Conservation (phyloP, 2,329 filamentous ascomycete species). For the Microdochium bolleyi region DNA sequence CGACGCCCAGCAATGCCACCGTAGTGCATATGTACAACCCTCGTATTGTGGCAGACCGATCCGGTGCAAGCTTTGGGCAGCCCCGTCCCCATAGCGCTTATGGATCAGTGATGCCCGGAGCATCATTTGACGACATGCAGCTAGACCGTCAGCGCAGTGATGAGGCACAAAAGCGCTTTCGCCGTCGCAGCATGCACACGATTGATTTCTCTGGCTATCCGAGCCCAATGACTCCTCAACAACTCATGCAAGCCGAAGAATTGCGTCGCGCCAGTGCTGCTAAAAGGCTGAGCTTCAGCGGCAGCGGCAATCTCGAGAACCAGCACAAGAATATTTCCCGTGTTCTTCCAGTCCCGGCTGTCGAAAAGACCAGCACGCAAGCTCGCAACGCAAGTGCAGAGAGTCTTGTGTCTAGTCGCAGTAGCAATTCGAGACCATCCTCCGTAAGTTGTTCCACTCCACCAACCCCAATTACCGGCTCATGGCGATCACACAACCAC, state of each 20-base stretch:
- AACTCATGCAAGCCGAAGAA: constrained; percentile 25
- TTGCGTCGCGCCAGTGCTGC: constrained; percentile 12
- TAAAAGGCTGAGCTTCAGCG: not conserved
- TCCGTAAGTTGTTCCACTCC: constrained; percentile 48
- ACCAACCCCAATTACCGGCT: constrained; percentile 10
- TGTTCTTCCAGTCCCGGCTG: constrained; percentile 24
- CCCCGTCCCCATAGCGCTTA: not conserved
- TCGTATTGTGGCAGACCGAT: constrained; percentile 24
- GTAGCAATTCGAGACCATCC: constrained; percentile 50
- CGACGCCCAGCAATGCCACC: constrained; percentile 44
- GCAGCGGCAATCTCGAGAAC: constrained; percentile 17
- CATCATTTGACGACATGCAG: constrained; percentile 61
- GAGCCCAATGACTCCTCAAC: constrained; percentile 27
- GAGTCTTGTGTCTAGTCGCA: constrained; percentile 51
- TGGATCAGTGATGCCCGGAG: constrained; percentile 27
- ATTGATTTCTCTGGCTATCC: constrained; percentile 38
- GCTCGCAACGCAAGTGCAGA: constrained; percentile 54
- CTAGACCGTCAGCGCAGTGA: constrained; percentile 46
- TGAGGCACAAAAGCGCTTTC: constrained; percentile 68
- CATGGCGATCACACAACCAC: constrained; percentile 8
- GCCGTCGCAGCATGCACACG: constrained; percentile 75
- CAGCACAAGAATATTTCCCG: constrained; percentile 27
- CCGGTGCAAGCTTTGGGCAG: not conserved
- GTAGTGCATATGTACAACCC: constrained; percentile 48
- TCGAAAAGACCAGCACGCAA: constrained; percentile 20